These are phyloP conservation scores for Amanita rubescens DNA, from an alignment of 768 basidiomycete genomes.

Conservation along the genomic window DNA sequence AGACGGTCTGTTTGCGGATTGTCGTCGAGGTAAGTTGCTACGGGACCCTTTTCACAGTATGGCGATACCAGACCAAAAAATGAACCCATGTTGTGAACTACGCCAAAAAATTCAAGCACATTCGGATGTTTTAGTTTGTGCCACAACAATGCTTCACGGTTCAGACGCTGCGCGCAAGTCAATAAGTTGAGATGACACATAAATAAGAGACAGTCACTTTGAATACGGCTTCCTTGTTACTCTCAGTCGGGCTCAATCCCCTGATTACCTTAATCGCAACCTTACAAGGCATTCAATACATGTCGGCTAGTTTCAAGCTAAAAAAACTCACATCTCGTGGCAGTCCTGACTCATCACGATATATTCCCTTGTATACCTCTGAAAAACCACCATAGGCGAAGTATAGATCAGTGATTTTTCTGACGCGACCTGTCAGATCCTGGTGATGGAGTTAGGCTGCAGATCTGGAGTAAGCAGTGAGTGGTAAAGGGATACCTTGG, in stretches of 20 bases:
- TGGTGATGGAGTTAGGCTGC: constrained; percentile 30
- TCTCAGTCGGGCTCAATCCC: constrained; percentile 29
- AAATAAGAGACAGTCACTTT: constrained; percentile 27
- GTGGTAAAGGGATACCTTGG: constrained; percentile 24
- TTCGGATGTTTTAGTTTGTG: constrained; percentile 51
- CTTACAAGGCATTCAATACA: constrained; percentile 19
- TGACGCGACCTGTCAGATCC: constrained; percentile 51
- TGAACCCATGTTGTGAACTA: constrained; percentile 40
- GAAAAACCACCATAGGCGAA: constrained; percentile 50
- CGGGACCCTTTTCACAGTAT: constrained; percentile 55
- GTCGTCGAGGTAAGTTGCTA: constrained; percentile 38
- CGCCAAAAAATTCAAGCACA: constrained; percentile 46
- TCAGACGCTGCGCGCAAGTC: constrained; percentile 35
- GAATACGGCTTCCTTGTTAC: constrained; percentile 42
- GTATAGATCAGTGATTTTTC: constrained; percentile 36
- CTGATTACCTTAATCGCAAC: constrained; percentile 55
- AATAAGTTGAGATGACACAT: not conserved
- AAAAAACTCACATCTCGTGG: constrained; percentile 24
- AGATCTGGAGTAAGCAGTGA: no score
- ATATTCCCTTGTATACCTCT: constrained; percentile 53
- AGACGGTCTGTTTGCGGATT: not conserved
- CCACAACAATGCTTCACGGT: constrained; percentile 52
- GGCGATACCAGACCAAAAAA: constrained; percentile 55
- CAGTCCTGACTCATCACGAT: constrained; percentile 40
- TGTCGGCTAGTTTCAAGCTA: not conserved